Conservation (phyloP, 371 early-diverging fungal species). For the Sporodiniella umbellata region DNA sequence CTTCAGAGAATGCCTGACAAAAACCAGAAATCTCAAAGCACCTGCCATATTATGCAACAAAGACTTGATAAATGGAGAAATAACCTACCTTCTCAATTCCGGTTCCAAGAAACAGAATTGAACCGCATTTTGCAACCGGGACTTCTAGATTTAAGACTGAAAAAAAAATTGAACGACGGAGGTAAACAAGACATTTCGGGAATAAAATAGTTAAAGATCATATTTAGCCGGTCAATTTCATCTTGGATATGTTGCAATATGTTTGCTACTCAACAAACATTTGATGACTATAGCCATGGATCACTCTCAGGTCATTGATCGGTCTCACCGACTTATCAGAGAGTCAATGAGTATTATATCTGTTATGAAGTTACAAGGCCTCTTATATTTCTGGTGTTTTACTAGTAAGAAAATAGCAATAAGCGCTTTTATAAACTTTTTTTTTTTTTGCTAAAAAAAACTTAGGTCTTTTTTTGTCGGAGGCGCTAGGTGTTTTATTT, state of each 20-base stretch:
- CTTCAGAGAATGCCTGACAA: slow-evolving; percentile 24
- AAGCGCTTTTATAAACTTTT: not conserved
- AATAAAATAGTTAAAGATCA: not conserved
- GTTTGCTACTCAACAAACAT: slow-evolving; percentile 21
- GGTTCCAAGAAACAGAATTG: slow-evolving; percentile 16
- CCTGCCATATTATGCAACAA: slow-evolving; percentile 19
- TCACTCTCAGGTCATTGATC: slow-evolving; percentile 4
- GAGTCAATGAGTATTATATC: slow-evolving; percentile 17
- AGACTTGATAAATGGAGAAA: slow-evolving; percentile 27
- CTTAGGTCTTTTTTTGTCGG: slow-evolving; percentile 23
- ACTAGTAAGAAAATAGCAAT: slow-evolving; percentile 29
- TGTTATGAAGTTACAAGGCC: slow-evolving; percentile 7
- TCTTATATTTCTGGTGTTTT: slow-evolving; percentile 34
- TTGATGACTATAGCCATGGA: slow-evolving; percentile 18
- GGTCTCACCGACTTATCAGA: slow-evolving; percentile 18
- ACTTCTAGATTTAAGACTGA: slow-evolving; percentile 9
- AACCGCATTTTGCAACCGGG: slow-evolving; percentile 11
- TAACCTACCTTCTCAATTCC: slow-evolving; percentile 17
- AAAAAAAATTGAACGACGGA: slow-evolving; percentile 26
- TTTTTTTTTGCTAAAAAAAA: not conserved
- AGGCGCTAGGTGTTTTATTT: slow-evolving; percentile 21
- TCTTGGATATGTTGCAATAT: slow-evolving; percentile 20
- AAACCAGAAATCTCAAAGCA: slow-evolving; percentile 16
- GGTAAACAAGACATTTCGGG: slow-evolving; percentile 13
- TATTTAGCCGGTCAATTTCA: slow-evolving; percentile 26